Evolutionary conservation across 192 early-diverging fungal species (phyloP), one percentile per base, ranked within the genome.

Genomic region (Umbelopsis sp.): DNA sequence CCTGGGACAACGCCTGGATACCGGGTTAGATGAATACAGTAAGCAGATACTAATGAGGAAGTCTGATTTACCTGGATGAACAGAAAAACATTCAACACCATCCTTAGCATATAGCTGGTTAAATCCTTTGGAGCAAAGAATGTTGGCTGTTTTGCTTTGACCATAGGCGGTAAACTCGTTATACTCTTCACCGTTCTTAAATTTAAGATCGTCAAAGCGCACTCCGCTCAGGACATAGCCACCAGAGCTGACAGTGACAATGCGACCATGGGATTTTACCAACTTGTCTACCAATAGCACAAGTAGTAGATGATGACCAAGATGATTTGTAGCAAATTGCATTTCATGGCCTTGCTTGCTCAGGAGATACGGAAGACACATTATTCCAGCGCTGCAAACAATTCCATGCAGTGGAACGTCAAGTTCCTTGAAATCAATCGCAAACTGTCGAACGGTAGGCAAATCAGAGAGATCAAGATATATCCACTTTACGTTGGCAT

Each of bases 281-380:
- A 77, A 74, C 24, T 45, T 16, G 34, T 78, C 76, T 14, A 81
- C 45, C n/a, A 85, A 74, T 0, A 73, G 72, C 3, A 16, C 67
- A 12, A 77, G 80, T 36, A 86, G 75, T 3, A 65, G 77, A 74
- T 79, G 81, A 53, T 85, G 83, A 41, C 81, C 89, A 45, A 92
- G 69, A 51, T 91, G 87, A 81, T 92, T 92, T 24, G 85, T 87
- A 17, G 79, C 82, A 45, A 90, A 88, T 71, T 91, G 89, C 68
- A 78, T 34, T 79, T 91, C 91, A 26, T 90, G 84, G 26, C 84
- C 86, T 45, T 92, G 84, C 32, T 66, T 73, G 36, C 83, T 80
- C 45, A 84, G 76, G 0, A 67, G 43, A 22, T 76, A 82, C 7
- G 91, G 88, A n/a, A 78, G 68, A 32, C 72, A 74, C 90, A 92